A percentile compares a stretch with the other conserved stretches of the same genome.
Evolutionary conservation across 345 rosid genomes (phyloP).

Genomic region (Eucalyptus tenuipes): DNA sequence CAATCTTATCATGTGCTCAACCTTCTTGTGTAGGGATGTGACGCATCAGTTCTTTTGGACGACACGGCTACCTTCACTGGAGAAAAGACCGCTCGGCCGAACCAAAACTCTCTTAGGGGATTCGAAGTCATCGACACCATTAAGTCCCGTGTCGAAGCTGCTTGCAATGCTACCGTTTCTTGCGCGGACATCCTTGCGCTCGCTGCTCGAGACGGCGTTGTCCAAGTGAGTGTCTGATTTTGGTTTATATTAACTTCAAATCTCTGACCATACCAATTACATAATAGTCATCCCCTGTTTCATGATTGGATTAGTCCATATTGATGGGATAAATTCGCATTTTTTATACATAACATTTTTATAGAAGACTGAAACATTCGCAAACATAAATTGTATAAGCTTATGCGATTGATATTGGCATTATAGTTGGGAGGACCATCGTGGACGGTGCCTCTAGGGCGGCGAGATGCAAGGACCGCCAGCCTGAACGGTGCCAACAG

Average conservation of each 20-base stretch:
- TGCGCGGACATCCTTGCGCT: conserved; percentile 86
- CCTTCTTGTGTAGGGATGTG: conserved; percentile 54
- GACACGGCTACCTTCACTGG: conserved; percentile 47
- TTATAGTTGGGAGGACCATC: conserved; percentile 17
- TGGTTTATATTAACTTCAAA: neutral
- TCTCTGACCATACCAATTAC: neutral
- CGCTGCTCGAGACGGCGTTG: conserved; percentile 68
- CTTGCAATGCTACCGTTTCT: conserved; percentile 68
- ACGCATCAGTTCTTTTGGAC: conserved; percentile 68
- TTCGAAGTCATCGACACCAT: conserved; percentile 71
- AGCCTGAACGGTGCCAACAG: conserved; percentile 22
- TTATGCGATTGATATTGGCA: neutral
- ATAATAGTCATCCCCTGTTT: neutral
- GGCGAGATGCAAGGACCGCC: conserved; percentile 42
- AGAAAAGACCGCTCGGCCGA: conserved; percentile 74
- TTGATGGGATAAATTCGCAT: neutral
- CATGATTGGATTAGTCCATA: neutral
- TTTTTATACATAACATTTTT: neutral
- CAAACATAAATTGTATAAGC: neutral
- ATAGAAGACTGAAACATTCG: neutral
- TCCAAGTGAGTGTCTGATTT: conserved; percentile 18
- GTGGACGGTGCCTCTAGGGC: conserved; percentile 33
- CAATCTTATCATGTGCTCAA: neutral
- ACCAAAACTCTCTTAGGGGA: conserved; percentile 72
- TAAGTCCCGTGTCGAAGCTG: conserved; percentile 51